These are phyloP conservation scores for Antrodiella citrinella DNA, from an alignment of 768 basidiomycete genomes.

Conservation along the genomic window DNA sequence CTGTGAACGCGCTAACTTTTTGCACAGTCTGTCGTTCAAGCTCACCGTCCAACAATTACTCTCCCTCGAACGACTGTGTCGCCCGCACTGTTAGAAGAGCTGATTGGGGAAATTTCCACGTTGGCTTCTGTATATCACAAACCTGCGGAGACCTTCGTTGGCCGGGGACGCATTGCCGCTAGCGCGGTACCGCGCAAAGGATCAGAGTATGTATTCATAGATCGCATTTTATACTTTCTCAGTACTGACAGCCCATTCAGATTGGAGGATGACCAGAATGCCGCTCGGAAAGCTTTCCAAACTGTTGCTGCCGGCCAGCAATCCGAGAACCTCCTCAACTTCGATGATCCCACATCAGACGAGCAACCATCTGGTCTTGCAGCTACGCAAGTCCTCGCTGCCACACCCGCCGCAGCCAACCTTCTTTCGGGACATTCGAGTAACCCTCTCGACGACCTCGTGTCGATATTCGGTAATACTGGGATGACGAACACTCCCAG, in stretches of 20 bases:
- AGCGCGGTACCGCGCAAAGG: slow-evolving; percentile 66
- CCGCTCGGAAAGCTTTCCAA: slow-evolving; percentile 78
- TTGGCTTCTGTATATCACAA: slow-evolving; percentile 97
- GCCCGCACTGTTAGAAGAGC: slow-evolving; percentile 80
- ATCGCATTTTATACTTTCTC: background rate
- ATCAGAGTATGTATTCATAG: slow-evolving; percentile 34
- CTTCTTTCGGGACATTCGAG: slow-evolving; percentile 72
- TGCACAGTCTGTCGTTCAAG: slow-evolving; percentile 75
- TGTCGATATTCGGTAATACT: slow-evolving; percentile 77
- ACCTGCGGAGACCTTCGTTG: slow-evolving; percentile 92
- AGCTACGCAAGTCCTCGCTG: slow-evolving; percentile 64
- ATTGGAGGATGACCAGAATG: slow-evolving; percentile 60
- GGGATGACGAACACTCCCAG: slow-evolving; percentile 21
- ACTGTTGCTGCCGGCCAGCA: slow-evolving; percentile 89
- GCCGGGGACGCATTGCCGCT: slow-evolving; percentile 80
- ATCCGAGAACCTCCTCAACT: slow-evolving; percentile 92
- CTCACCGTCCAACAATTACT: slow-evolving; percentile 87
- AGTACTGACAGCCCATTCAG: slow-evolving; percentile 22
- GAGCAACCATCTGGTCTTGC: slow-evolving; percentile 69
- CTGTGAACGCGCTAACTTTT: background rate
- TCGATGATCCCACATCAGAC: slow-evolving; percentile 62
- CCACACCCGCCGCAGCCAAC: slow-evolving; percentile 66
- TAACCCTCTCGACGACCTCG: slow-evolving; percentile 89
- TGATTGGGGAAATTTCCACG: slow-evolving; percentile 81
- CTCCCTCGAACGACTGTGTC: slow-evolving; percentile 88